These are phyloP conservation scores for Vitellaria paradoxa DNA, from an alignment of 179 eudicot species.

Conservation along the genomic window DNA sequence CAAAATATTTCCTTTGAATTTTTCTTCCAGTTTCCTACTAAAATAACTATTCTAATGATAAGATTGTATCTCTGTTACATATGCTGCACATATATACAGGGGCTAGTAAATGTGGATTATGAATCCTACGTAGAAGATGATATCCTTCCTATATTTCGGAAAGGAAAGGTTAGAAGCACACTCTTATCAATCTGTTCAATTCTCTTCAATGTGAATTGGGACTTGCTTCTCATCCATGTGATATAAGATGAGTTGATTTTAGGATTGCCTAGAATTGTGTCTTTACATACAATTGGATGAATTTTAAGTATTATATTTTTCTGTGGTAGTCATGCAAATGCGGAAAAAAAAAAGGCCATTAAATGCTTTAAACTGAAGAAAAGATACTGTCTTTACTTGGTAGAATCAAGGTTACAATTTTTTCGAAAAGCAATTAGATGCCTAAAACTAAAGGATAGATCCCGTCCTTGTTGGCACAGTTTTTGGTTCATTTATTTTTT, in stretches of 20 bases:
- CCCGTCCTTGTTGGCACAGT: not conserved
- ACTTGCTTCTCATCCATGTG: not conserved
- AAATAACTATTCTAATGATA: not conserved
- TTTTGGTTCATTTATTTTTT: not conserved
- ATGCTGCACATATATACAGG: conserved; percentile 38
- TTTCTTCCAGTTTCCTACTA: not conserved
- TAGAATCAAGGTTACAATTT: too few species aligned
- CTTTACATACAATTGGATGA: too few species aligned
- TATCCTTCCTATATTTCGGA: conserved; percentile 75
- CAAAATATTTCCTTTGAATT: conserved; percentile 29
- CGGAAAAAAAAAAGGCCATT: too few species aligned
- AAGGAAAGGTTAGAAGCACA: conserved; percentile 75
- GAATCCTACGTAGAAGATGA: conserved; percentile 85
- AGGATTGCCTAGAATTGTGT: not conserved
- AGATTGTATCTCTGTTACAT: not conserved
- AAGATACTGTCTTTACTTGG: too few species aligned
- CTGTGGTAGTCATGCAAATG: not conserved
- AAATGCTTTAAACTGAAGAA: too few species aligned
- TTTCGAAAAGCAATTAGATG: not conserved
- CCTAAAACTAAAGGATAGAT: not conserved
- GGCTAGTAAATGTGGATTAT: conserved; percentile 53
- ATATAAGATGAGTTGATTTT: not conserved
- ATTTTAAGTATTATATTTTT: not conserved
- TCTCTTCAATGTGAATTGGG: not conserved
- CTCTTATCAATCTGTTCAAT: not conserved